Percentiles rank a stretch among this genome's conserved stretches.
phyloP scores from a whole-genome alignment of 495 filamentous ascomycete genomes.

The Stereocaulon alpinum region DNA sequence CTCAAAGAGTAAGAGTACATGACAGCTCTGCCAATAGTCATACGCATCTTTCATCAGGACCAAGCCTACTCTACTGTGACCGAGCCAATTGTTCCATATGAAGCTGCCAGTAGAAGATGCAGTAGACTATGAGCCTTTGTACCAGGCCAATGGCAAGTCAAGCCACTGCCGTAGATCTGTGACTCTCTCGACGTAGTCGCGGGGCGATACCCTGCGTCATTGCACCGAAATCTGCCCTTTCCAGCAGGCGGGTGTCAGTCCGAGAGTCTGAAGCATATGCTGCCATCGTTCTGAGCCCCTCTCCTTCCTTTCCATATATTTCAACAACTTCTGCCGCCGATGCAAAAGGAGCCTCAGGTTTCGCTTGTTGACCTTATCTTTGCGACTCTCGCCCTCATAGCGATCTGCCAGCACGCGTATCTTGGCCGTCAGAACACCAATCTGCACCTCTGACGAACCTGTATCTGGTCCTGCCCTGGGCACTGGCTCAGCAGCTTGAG shows the following conservation, averaged over 20 bases:
- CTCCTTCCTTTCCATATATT: slow-evolving; percentile 80
- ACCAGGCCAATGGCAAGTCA: too few relatives aligned
- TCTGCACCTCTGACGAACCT: slow-evolving; percentile 89
- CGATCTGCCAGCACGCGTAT: slow-evolving; percentile 67
- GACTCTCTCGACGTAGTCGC: not conserved
- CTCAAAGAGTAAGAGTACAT: too few relatives aligned
- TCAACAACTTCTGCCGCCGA: slow-evolving; percentile 74
- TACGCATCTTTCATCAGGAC: not conserved
- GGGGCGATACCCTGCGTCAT: not conserved
- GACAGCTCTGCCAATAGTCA: too few relatives aligned
- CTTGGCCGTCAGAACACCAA: slow-evolving; percentile 91
- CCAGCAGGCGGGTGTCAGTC: slow-evolving; percentile 77
- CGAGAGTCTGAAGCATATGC: slow-evolving; percentile 68
- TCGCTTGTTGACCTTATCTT: slow-evolving; percentile 88
- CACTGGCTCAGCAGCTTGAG: slow-evolving; percentile 35
- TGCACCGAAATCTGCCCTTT: slow-evolving; percentile 59
- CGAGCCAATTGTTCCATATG: not conserved
- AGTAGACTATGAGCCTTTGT: too few relatives aligned
- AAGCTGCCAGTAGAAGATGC: not conserved
- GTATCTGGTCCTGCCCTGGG: slow-evolving; percentile 80
- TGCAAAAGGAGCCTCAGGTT: slow-evolving; percentile 80
- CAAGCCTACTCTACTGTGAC: not conserved
- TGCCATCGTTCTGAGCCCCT: slow-evolving; percentile 82
- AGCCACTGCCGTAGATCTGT: not conserved
- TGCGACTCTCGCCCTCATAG: slow-evolving; percentile 42